phyloP scores from a whole-genome alignment of 2,329 filamentous ascomycete species.

The Aspergillus sp. region DNA sequence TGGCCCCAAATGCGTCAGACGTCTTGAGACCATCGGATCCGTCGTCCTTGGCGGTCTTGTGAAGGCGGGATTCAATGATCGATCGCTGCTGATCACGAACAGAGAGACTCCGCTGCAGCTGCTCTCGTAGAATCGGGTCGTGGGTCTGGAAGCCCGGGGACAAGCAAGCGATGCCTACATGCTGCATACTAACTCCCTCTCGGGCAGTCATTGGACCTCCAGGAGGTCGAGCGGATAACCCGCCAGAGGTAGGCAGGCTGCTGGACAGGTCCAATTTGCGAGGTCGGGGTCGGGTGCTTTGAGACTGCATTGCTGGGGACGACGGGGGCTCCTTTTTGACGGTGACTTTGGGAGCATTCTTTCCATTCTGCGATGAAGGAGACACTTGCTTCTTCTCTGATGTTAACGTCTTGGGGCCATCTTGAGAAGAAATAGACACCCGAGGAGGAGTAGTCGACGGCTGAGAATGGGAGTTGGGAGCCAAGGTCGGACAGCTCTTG shows the following conservation, averaged over 20 bases:
- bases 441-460: constrained; percentile 29
- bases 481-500: constrained; percentile 37
- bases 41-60: constrained; percentile 78
- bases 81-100: constrained; percentile 90
- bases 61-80: constrained; percentile 85
- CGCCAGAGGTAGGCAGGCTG: constrained; percentile 38
- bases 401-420: constrained; percentile 29
- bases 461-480: constrained; percentile 28
- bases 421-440: constrained; percentile 24
- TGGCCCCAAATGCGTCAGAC: constrained; percentile 37
- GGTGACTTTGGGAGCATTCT: constrained; percentile 67
- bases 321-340: constrained; percentile 90
- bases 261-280: constrained; percentile 42
- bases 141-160: constrained; percentile 95
- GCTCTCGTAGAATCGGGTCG: constrained; percentile 92
- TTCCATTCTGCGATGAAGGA: constrained; percentile 43
- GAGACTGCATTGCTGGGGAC: constrained; percentile 67
- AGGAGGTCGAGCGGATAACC: constrained; percentile 59
- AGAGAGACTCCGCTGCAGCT: constrained; percentile 86
- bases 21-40: constrained; percentile 55
- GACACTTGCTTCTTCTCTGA: constrained; percentile 33
- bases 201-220: constrained; percentile 64
- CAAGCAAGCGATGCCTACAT: constrained; percentile 87
- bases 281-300: constrained; percentile 47
- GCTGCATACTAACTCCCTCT: constrained; percentile 75